Conservation (phyloP, 169 alveolate genomes). For the Hepatocystis sp. region DNA sequence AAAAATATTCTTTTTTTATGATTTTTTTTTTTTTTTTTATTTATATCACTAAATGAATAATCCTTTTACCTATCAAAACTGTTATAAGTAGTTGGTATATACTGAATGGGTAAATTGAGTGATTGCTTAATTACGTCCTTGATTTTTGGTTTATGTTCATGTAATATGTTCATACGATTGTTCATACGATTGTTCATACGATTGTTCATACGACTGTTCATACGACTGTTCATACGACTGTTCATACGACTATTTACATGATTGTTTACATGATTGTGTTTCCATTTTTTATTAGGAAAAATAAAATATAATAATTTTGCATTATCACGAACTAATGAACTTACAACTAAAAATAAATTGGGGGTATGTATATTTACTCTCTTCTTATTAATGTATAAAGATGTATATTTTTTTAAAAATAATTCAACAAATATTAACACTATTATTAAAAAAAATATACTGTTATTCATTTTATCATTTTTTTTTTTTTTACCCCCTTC, state of each 20-base stretch:
- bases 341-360: no score
- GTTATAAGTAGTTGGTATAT: slow-evolving; percentile 41
- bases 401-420: not conserved
- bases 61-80: slow-evolving; percentile 33
- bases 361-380: no score
- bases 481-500: no score
- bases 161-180: not conserved
- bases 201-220: no score
- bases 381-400: not conserved
- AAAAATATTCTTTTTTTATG: not conserved
- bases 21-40: no score
- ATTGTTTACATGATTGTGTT: no score
- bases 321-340: not conserved
- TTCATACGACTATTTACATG: no score
- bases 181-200: not conserved
- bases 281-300: no score
- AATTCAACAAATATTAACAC: not conserved
- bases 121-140: slow-evolving; percentile 48
- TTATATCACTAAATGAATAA: not conserved
- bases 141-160: slow-evolving; percentile 26
- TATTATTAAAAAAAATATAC: not conserved
- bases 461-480: slow-evolving; percentile 8
- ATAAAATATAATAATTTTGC: not conserved
- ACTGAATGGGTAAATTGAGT: slow-evolving; percentile 29
- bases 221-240: no score